Evolutionary conservation across 495 filamentous ascomycete genomes (phyloP), one percentile per base, ranked within the genome.

Genomic region (Annulohypoxylon nitens): DNA sequence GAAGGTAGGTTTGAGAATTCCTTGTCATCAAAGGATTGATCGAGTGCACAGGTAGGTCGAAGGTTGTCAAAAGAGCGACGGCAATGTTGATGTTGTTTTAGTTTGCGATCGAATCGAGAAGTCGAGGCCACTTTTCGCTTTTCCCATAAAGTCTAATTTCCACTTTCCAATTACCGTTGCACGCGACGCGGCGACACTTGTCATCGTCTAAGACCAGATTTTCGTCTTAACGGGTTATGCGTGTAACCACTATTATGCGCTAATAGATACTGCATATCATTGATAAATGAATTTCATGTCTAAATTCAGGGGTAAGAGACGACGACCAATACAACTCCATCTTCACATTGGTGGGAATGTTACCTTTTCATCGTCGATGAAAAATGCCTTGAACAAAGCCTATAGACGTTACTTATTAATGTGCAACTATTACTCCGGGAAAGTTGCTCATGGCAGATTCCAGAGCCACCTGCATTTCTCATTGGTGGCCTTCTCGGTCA

Each of bases 11-110:
- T 53, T 25, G 8, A 23, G 36, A 37, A 25, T 34, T 12, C 30
- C 23, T 47, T 53, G 33, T 71, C 23, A n/a, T 41, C 9, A n/a
- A 6, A 23, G 12, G 5, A 60, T 55, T 45, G 26, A 54, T 43
- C 33, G 14, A 41, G 5, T 4, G 3, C 30, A 30, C 30, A 30
- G 30, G 30, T 47, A 18, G 9, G 10, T 39, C 3, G 43, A 20
- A 20, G 26, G 5, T 41, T 60, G 34, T 26, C 7, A 71, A 71
- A 71, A 34, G 69, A 71, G 63, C 37, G 69, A 71, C 69, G 54
- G 18, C 58, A 54, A 61, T 47, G 45, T 45, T 23, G 39, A 45
- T 26, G 39, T 48, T 34, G 57, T 43, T 20, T 16, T 36, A 37
- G 2, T 62, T n/a, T 61, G 58, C 58, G 58, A 30, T 61, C 36